Evolutionary conservation across 2,329 filamentous ascomycete species (phyloP).

Genomic region (Cordyceps fumosorosea): DNA sequence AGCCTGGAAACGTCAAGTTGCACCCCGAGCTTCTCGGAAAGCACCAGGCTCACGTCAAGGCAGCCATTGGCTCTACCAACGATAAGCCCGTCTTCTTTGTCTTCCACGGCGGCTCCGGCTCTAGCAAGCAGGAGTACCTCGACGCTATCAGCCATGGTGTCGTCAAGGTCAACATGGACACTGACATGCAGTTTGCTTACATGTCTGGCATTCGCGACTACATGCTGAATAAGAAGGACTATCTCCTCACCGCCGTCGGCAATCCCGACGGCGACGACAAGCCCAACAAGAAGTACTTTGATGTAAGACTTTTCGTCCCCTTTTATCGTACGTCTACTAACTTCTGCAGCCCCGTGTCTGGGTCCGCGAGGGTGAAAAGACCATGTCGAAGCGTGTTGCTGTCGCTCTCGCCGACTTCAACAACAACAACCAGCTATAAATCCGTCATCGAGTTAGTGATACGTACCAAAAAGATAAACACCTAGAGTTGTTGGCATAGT

Average conservation of each 20-base stretch:
- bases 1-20: slow-evolving; percentile 94
- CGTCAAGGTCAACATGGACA: slow-evolving; percentile 99
- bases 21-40: slow-evolving; percentile 93
- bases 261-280: slow-evolving; percentile 96
- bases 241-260: slow-evolving; percentile 77
- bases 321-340: slow-evolving; percentile 4
- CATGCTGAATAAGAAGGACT: slow-evolving; percentile 90
- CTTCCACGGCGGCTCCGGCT: slow-evolving; percentile 97
- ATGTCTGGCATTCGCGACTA: slow-evolving; percentile 89
- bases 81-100: slow-evolving; percentile 98
- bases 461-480: not conserved
- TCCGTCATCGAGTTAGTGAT: not conserved
- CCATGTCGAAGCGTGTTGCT: slow-evolving; percentile 75
- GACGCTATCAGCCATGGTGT: slow-evolving; percentile 90
- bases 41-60: slow-evolving; percentile 88
- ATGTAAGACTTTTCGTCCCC: slow-evolving; percentile 33
- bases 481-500: not conserved
- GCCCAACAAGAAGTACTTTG: slow-evolving; percentile 97
- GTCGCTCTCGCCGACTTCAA: slow-evolving; percentile 90
- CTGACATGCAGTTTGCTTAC: slow-evolving; percentile 95
- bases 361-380: slow-evolving; percentile 96
- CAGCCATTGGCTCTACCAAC: slow-evolving; percentile 63
- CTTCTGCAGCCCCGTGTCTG: slow-evolving; percentile 70
- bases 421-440: slow-evolving; percentile 32
- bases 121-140: slow-evolving; percentile 80